Percentiles rank a stretch among this genome's conserved stretches.
These are phyloP conservation scores for Malus hybrid DNA, from an alignment of 331 rosid species.

Conservation along the genomic window DNA sequence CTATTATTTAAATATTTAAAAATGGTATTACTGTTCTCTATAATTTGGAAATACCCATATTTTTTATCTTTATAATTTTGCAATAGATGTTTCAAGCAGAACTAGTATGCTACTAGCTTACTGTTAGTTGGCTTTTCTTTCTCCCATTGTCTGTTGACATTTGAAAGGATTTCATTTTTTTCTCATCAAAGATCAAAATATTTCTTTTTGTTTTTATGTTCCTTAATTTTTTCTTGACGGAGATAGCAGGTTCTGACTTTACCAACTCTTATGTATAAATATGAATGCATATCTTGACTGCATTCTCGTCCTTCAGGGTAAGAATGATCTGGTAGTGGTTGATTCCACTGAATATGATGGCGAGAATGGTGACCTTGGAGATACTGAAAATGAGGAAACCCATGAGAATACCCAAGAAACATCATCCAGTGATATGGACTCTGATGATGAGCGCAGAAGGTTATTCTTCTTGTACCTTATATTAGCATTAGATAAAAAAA, in stretches of 20 bases:
- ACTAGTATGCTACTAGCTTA: not conserved
- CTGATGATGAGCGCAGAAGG: slow-evolving; percentile 88
- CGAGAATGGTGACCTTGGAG: slow-evolving; percentile 38
- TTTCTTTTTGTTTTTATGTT: not conserved
- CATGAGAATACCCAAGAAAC: slow-evolving; percentile 25
- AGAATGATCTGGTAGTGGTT: slow-evolving; percentile 68
- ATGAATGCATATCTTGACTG: not conserved
- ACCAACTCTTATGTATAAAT: not conserved
- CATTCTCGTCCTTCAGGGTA: slow-evolving; percentile 45
- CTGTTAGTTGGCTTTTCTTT: not conserved
- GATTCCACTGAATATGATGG: slow-evolving; percentile 66
- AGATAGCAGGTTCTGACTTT: not conserved
- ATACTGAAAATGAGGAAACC: slow-evolving; percentile 39
- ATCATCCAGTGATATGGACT: slow-evolving; percentile 66
- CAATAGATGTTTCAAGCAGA: not conserved
- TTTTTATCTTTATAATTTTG: not conserved
- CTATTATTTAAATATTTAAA: not conserved
- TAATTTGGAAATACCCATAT: not conserved
- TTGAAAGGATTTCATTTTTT: not conserved
- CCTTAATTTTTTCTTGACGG: not conserved
- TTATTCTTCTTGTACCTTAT: slow-evolving; percentile 15
- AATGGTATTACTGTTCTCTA: not conserved
- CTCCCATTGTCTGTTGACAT: not conserved
- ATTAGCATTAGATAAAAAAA: not conserved
- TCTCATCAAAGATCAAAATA: not conserved